A percentile compares a stretch with the other conserved stretches of the same genome.
phyloP scores from a whole-genome alignment of 2,329 filamentous ascomycete species.

The Davidsoniella australis region DNA sequence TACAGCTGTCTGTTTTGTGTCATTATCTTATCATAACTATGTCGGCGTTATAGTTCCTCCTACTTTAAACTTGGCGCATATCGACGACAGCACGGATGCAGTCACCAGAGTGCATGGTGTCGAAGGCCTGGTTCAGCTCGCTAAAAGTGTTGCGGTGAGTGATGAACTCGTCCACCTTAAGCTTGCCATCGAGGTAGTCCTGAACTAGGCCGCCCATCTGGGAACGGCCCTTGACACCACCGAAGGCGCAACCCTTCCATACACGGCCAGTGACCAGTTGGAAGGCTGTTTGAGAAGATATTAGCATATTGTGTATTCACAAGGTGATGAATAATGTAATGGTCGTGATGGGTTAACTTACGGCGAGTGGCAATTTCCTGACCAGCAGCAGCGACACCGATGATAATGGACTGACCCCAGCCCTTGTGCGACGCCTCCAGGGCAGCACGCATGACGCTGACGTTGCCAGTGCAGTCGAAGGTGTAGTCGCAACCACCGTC shows the following conservation, averaged over 20 bases:
- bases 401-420: slow-evolving; percentile 95
- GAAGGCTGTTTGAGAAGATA: slow-evolving; percentile 48
- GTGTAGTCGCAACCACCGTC: slow-evolving; percentile 98
- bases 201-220: slow-evolving; percentile 75
- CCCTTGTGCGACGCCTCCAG: slow-evolving; percentile 98
- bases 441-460: slow-evolving; percentile 85
- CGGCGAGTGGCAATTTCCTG: slow-evolving; percentile 89
- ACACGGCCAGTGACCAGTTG: slow-evolving; percentile 94
- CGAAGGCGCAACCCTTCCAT: slow-evolving; percentile 96
- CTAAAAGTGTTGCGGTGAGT: slow-evolving; percentile 75
- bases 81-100: slow-evolving; percentile 90
- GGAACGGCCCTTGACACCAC: slow-evolving; percentile 90
- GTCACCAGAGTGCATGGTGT: slow-evolving; percentile 88
- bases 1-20: neutral
- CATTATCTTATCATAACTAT: slow-evolving; percentile 4
- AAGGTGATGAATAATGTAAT: neutral
- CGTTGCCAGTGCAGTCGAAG: slow-evolving; percentile 97
- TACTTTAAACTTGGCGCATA: slow-evolving; percentile 26
- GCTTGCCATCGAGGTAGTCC: slow-evolving; percentile 74
- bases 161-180: slow-evolving; percentile 99
- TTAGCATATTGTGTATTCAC: neutral
- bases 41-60: neutral
- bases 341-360: slow-evolving; percentile 34
- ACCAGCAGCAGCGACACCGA: slow-evolving; percentile 88
- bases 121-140: slow-evolving; percentile 79